phyloP scores from a whole-genome alignment of 2,329 filamentous ascomycete species.

The Neofusicoccum sp. region DNA sequence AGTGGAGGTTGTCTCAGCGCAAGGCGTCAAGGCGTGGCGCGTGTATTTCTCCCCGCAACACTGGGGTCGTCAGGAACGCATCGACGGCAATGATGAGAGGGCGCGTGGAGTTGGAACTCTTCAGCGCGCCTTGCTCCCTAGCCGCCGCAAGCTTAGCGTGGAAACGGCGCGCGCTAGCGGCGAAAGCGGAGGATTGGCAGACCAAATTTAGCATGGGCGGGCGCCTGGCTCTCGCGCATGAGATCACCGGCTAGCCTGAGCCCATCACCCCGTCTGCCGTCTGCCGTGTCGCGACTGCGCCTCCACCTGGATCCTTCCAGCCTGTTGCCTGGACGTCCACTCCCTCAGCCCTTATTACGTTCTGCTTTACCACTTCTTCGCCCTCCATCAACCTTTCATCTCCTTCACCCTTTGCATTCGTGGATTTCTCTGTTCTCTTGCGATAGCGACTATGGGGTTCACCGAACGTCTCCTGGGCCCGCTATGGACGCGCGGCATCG shows the following conservation, averaged over 20 bases:
- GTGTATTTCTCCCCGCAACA: no score
- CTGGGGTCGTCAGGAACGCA: no score
- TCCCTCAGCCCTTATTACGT: not conserved
- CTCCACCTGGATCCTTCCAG: not conserved
- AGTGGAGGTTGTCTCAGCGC: no score
- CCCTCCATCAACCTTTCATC: not conserved
- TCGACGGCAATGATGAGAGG: no score
- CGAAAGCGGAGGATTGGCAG: not conserved
- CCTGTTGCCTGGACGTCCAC: constrained; percentile 5
- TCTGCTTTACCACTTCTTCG: not conserved
- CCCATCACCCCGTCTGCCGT: not conserved
- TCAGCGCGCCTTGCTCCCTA: not conserved
- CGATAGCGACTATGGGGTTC: constrained; percentile 21
- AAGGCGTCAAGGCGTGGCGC: no score
- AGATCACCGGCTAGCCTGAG: constrained; percentile 4
- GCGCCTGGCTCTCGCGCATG: not conserved
- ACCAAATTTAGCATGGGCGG: constrained; percentile 5
- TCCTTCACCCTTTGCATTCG: not conserved
- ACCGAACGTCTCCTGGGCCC: constrained; percentile 24
- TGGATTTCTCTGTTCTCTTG: constrained; percentile 3
- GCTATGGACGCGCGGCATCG: constrained; percentile 32
- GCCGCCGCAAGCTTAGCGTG: no score
- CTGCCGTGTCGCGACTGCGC: constrained; percentile 9
- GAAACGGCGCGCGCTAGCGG: not conserved
- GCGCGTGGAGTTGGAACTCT: not conserved